Evolutionary conservation across 2,329 filamentous ascomycete genomes (phyloP), one percentile per base, ranked within the genome.

Genomic region (Fusarium brachygibbosum): DNA sequence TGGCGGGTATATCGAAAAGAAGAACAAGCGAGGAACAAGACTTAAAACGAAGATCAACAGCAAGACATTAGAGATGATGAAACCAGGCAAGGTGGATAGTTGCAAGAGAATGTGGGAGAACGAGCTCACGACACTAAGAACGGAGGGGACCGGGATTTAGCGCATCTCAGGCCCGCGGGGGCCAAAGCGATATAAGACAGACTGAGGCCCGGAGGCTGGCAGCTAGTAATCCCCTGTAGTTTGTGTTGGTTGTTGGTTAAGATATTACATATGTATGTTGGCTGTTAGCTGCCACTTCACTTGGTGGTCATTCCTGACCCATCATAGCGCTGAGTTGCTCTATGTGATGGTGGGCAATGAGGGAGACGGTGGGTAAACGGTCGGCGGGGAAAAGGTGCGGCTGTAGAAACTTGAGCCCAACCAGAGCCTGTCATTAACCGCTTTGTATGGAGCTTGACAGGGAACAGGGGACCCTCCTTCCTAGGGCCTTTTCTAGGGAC

Each of bases 341-440:
- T 25, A 25, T 25, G 23, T 25, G 23, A 25, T 25, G 23, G 42
- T 59, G 41, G 57, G 57, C 42, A 23, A 25, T 25, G 40, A 25
- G 51, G 40, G 17, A 52, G 49, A 37, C 37, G 35, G 50, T 48
- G 50, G 57, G 23, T 25, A 44, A 59, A 53, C 48, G 56, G 56
- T 40, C 28, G 23, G 48, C 25, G 48, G 56, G 28, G 48, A 38
- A 25, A 45, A 29, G 50, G 42, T 60, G 42, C 57, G 57, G 35
- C 57, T 55, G 25, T 29, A 48, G 42, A 48, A 49, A 49, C 34
- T 50, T 42, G 29, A 23, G 57, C 28, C 57, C 57, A 60, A 60
- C 37, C 42, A 60, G 23, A 37, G 50, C 14, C 37, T 17, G 19
- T 29, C 25, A 16, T 48, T 60, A 60, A 46, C 49, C 57, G 57